Conservation (phyloP, 2,329 filamentous ascomycete genomes). For the Pestalotiopsis sp. region DNA sequence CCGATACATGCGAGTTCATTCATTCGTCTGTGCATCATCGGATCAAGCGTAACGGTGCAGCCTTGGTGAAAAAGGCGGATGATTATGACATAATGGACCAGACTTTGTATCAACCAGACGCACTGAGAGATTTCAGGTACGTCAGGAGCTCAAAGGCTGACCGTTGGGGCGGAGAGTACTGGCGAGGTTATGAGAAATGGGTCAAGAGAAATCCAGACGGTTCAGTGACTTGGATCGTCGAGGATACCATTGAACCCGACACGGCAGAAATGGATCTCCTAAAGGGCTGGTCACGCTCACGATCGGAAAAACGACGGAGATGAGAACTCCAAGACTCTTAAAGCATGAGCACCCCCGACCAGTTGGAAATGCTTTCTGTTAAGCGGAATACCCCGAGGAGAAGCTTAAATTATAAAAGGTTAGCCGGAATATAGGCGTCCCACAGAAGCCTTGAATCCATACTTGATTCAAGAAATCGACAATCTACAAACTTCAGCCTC, state of each 20-base stretch:
- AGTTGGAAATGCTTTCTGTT: no score
- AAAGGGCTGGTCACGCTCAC: not conserved
- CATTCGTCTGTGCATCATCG: conserved; percentile 6
- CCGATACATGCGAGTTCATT: conserved; percentile 7
- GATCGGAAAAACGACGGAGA: not conserved
- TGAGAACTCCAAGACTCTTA: not conserved
- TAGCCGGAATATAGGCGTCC: no score
- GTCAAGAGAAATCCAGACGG: not conserved
- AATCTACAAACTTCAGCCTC: no score
- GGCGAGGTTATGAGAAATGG: conserved; percentile 2
- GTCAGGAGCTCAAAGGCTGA: not conserved
- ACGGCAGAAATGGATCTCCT: conserved; percentile 7
- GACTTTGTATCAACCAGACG: not conserved
- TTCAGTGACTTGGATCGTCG: not conserved
- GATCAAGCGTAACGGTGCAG: not conserved
- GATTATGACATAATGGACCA: not conserved
- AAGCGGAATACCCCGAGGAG: no score
- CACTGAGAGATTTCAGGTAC: not conserved
- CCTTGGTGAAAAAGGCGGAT: not conserved
- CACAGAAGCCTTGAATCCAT: no score
- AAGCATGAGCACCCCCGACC: no score
- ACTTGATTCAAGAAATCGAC: no score
- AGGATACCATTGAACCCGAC: not conserved
- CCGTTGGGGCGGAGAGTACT: not conserved
- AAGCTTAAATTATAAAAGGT: no score